These are phyloP conservation scores for Zizania palustris DNA, from an alignment of 202 grass and related monocot genomes.

Conservation along the genomic window DNA sequence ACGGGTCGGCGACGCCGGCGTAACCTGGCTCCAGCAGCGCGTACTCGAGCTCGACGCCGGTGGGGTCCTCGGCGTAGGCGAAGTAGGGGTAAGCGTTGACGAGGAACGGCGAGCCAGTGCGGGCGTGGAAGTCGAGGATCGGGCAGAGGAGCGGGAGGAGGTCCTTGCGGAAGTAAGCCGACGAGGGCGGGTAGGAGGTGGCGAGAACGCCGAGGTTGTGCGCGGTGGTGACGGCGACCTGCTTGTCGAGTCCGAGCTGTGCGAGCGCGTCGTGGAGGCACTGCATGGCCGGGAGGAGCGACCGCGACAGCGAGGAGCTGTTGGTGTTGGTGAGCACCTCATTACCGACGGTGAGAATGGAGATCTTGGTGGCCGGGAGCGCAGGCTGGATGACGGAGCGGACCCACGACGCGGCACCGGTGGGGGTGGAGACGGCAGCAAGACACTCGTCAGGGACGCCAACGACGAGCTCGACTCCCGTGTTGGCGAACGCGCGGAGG, in stretches of 20 bases:
- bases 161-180: slow-evolving; percentile 64
- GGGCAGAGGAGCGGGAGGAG: slow-evolving; percentile 65
- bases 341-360: slow-evolving; percentile 70
- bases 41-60: slow-evolving; percentile 58
- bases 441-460: slow-evolving; percentile 73
- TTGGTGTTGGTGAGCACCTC: slow-evolving; percentile 74
- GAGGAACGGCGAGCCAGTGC: slow-evolving; percentile 63
- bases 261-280: slow-evolving; percentile 60
- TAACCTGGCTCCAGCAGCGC: slow-evolving; percentile 54
- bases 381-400: slow-evolving; percentile 49
- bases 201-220: slow-evolving; percentile 76
- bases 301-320: slow-evolving; percentile 36
- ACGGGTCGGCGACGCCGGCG: slow-evolving; percentile 52
- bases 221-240: slow-evolving; percentile 60
- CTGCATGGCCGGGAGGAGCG: slow-evolving; percentile 74
- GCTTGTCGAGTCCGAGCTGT: slow-evolving; percentile 47
- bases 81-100: slow-evolving; percentile 85
- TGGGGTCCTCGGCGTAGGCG: slow-evolving; percentile 59
- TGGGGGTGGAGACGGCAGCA: slow-evolving; percentile 41
- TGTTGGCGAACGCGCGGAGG: slow-evolving; percentile 73
- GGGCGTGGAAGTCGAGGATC: slow-evolving; percentile 65
- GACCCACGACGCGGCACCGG: slow-evolving; percentile 57
- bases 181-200: slow-evolving; percentile 64
- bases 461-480: slow-evolving; percentile 64
- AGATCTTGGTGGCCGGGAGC: slow-evolving; percentile 73